Evolutionary conservation across 1,139 yeast genomes (phyloP).

Genomic region (Scheffersomyces insectosa): DNA sequence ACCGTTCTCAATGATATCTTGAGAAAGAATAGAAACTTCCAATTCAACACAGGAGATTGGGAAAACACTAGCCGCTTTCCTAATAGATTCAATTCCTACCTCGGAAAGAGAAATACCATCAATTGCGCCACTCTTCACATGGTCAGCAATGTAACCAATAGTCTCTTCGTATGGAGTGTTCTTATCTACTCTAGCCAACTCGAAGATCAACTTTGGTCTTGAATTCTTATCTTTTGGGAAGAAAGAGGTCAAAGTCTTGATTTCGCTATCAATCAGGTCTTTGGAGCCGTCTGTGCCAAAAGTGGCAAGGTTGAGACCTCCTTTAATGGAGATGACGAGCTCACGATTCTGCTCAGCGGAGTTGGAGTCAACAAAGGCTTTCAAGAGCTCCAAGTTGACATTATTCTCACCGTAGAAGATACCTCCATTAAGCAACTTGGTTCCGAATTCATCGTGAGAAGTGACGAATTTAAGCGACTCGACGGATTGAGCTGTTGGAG

Average conservation of each 20-base stretch:
- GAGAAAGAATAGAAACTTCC: slow-evolving; percentile 70
- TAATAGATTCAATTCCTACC: slow-evolving; percentile 59
- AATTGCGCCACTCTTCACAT: slow-evolving; percentile 55
- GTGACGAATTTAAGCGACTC: slow-evolving; percentile 48
- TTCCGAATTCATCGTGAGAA: slow-evolving; percentile 40
- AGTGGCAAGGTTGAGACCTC: slow-evolving; percentile 43
- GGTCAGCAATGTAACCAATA: slow-evolving; percentile 49
- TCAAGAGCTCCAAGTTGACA: slow-evolving; percentile 50
- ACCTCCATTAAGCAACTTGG: slow-evolving; percentile 68
- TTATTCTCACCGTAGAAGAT: slow-evolving; percentile 69
- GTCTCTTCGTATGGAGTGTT: slow-evolving; percentile 50
- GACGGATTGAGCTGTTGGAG: slow-evolving; percentile 47
- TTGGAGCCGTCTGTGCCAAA: slow-evolving; percentile 51
- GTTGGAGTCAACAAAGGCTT: slow-evolving; percentile 52
- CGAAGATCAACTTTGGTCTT: slow-evolving; percentile 53
- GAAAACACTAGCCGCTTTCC: slow-evolving; percentile 47
- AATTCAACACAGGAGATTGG: slow-evolving; percentile 72
- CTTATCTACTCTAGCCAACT: slow-evolving; percentile 67
- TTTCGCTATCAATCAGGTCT: slow-evolving; percentile 39
- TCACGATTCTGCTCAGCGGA: slow-evolving; percentile 54
- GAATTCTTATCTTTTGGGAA: slow-evolving; percentile 43
- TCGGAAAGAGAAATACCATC: slow-evolving; percentile 75
- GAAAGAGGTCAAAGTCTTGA: slow-evolving; percentile 47
- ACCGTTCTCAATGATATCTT: slow-evolving; percentile 61
- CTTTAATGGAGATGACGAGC: slow-evolving; percentile 64